Conservation (phyloP, 352 stramenopile species). For the Pythium monospermum region DNA sequence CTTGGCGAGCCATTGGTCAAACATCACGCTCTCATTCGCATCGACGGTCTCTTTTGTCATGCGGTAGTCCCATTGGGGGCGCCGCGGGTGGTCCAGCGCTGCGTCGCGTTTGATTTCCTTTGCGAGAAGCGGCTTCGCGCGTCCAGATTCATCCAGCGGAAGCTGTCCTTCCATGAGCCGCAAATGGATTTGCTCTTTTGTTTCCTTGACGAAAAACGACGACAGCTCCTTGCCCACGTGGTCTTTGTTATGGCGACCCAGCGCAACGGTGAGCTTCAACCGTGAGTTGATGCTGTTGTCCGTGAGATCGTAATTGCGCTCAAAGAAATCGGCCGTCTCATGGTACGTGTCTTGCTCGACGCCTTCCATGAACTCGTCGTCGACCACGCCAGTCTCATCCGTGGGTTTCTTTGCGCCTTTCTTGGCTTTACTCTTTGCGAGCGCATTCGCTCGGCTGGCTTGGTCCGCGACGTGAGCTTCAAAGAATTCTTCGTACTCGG, state of each 20-base stretch:
- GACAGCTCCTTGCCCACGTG: slow-evolving; percentile 77
- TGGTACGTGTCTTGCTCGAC: slow-evolving; percentile 27
- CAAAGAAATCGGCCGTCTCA: slow-evolving; percentile 56
- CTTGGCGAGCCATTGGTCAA: slow-evolving; percentile 80
- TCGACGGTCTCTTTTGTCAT: slow-evolving; percentile 86
- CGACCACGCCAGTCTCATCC: slow-evolving; percentile 24
- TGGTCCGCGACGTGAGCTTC: slow-evolving; percentile 26
- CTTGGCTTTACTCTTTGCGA: background rate
- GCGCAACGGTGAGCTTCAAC: slow-evolving; percentile 73
- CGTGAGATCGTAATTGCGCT: slow-evolving; percentile 58
- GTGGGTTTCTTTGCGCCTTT: slow-evolving; percentile 19
- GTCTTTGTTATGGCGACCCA: slow-evolving; percentile 82
- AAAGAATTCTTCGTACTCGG: slow-evolving; percentile 59
- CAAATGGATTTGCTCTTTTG: slow-evolving; percentile 83
- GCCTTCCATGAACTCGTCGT: slow-evolving; percentile 25
- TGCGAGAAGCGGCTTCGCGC: slow-evolving; percentile 51
- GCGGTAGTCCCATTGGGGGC: slow-evolving; percentile 67
- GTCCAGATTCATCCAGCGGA: slow-evolving; percentile 47
- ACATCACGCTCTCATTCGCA: slow-evolving; percentile 79
- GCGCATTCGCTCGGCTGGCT: slow-evolving; percentile 9
- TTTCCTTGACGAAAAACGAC: slow-evolving; percentile 85
- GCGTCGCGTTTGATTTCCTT: slow-evolving; percentile 53
- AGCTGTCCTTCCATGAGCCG: slow-evolving; percentile 80
- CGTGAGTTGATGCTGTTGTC: slow-evolving; percentile 53
- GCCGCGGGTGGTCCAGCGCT: slow-evolving; percentile 67